Evolutionary conservation across 306 rosid genomes (phyloP).

Genomic region (Vachellia pachyceras): DNA sequence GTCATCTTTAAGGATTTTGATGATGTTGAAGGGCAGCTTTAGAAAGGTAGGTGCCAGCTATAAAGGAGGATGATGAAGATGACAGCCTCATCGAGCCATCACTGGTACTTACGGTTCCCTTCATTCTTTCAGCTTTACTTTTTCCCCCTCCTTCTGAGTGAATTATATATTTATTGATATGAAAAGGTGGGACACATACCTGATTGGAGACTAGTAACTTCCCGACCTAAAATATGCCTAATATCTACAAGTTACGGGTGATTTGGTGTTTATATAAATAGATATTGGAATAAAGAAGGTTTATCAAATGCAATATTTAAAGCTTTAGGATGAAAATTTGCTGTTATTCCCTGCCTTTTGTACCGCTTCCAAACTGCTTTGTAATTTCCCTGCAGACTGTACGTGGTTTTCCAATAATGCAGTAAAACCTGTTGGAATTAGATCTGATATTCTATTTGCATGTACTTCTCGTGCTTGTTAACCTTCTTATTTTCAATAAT

Average conservation of each 20-base stretch:
- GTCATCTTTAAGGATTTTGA: neutral
- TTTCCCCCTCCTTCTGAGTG: neutral
- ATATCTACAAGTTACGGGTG: neutral
- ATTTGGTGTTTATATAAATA: neutral
- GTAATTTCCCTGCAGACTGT: no score
- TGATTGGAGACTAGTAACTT: neutral
- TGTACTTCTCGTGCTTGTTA: neutral
- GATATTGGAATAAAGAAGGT: neutral
- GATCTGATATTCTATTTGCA: neutral
- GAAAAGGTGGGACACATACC: no score
- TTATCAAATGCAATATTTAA: neutral
- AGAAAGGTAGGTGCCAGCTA: neutral
- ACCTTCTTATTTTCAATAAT: neutral
- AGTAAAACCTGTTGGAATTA: neutral
- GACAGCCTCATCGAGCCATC: neutral
- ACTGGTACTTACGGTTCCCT: neutral
- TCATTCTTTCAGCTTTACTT: neutral
- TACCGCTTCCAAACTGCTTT: no score
- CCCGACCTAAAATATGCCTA: neutral
- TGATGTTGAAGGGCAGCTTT: neutral
- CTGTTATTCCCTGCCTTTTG: no score
- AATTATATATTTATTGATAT: no score
- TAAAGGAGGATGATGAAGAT: neutral
- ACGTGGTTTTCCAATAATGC: no score
- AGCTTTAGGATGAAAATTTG: neutral